These are phyloP conservation scores for Meyerozyma guilliermondii DNA, from an alignment of 1,139 yeast genomes.

Conservation along the genomic window DNA sequence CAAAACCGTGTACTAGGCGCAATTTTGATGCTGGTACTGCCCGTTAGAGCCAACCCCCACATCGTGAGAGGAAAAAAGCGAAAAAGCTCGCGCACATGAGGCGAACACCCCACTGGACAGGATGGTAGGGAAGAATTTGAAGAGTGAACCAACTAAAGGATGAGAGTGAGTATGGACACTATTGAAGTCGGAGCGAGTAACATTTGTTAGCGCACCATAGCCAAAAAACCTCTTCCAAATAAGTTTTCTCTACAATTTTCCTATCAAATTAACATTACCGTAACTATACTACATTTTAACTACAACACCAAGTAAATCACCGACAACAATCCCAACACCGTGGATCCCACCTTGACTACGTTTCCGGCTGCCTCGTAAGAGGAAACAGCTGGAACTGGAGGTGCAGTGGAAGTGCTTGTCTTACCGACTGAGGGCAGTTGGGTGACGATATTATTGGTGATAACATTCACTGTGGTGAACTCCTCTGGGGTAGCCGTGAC, in stretches of 20 bases:
- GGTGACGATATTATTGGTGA: conserved; percentile 20
- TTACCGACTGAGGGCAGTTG: conserved; percentile 9
- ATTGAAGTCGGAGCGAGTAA: background rate
- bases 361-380: conserved; percentile 14
- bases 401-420: conserved; percentile 6
- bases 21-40: background rate
- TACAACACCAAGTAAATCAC: conserved; percentile 8
- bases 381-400: conserved; percentile 8
- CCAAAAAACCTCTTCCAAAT: too few relatives aligned
- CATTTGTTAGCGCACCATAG: background rate
- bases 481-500: conserved; percentile 3
- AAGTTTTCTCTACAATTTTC: background rate
- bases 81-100: background rate
- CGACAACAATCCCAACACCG: conserved; percentile 9
- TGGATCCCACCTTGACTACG: conserved; percentile 5
- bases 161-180: background rate
- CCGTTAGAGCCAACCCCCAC: background rate
- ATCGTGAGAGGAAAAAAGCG: background rate
- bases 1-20: background rate
- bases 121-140: background rate
- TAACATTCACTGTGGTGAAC: conserved; percentile 17
- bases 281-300: background rate
- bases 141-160: background rate
- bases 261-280: background rate
- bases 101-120: background rate